Conservation (phyloP, 306 rosid species). For the Quercus aquifolioides region DNA sequence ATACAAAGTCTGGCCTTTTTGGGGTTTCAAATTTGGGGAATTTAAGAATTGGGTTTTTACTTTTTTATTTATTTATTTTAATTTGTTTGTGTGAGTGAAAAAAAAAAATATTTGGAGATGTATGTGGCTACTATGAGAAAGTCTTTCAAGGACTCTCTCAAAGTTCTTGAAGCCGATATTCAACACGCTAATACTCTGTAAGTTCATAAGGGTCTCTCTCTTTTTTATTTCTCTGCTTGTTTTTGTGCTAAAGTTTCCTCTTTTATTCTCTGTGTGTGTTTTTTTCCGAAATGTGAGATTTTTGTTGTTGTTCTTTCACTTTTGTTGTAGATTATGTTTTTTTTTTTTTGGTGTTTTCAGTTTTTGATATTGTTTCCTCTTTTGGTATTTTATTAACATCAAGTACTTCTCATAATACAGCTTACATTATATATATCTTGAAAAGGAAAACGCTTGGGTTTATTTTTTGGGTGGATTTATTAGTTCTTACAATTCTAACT, state of each 20-base stretch:
- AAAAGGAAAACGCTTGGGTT: background rate
- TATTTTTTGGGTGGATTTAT: background rate
- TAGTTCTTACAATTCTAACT: background rate
- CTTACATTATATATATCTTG: background rate
- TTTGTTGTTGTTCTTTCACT: slow-evolving; percentile 5
- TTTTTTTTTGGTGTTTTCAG: slow-evolving; percentile 2
- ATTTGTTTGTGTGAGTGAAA: no score
- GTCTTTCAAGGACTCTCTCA: slow-evolving; percentile 94
- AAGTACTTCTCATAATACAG: background rate
- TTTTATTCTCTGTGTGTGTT: background rate
- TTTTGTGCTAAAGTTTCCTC: background rate
- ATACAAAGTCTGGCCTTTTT: background rate
- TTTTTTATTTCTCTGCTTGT: background rate
- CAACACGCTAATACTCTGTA: slow-evolving; percentile 95
- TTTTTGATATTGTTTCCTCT: background rate
- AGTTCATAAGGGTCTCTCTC: slow-evolving; percentile 20
- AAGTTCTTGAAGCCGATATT: slow-evolving; percentile 97
- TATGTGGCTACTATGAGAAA: slow-evolving; percentile 89
- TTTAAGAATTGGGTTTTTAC: background rate
- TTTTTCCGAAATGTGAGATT: background rate
- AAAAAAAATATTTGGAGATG: slow-evolving; percentile 36
- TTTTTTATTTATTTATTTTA: background rate
- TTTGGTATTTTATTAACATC: background rate
- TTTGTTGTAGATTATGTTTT: background rate
- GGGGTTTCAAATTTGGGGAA: slow-evolving; percentile 23